These are phyloP conservation scores for Ustilago curta DNA, from an alignment of 1,284 basidiomycete genomes.

Conservation along the genomic window DNA sequence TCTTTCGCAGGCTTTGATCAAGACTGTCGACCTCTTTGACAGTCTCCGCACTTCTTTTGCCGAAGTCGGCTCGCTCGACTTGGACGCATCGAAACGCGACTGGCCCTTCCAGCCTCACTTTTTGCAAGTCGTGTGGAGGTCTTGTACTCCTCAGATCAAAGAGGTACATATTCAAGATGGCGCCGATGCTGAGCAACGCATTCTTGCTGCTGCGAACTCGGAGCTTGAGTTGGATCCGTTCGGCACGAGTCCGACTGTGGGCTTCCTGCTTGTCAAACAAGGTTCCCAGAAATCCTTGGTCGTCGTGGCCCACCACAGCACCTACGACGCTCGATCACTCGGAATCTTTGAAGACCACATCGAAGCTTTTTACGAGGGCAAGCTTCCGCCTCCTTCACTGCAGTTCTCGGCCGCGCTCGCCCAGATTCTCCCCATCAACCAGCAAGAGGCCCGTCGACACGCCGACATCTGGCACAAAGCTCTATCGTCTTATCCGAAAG, in stretches of 20 bases:
- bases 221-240: constrained; percentile 31
- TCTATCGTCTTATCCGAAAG: constrained; percentile 35
- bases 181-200: constrained; percentile 16
- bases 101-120: constrained; percentile 51
- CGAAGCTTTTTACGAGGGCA: constrained; percentile 32
- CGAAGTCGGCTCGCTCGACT: constrained; percentile 35
- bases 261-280: constrained; percentile 39
- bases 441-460: constrained; percentile 24
- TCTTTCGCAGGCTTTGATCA: constrained; percentile 35
- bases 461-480: constrained; percentile 37
- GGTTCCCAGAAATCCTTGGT: constrained; percentile 26
- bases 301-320: constrained; percentile 57
- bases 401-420: constrained; percentile 50
- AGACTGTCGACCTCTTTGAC: constrained; percentile 39
- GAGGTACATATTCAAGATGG: constrained; percentile 8
- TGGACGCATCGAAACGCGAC: neutral
- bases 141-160: constrained; percentile 15
- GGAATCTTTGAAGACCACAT: constrained; percentile 50
- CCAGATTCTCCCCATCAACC: constrained; percentile 49
- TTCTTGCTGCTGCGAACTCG: constrained; percentile 12
- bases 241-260: constrained; percentile 26
- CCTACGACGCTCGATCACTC: constrained; percentile 61
- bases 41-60: constrained; percentile 61
- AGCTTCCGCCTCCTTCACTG: constrained; percentile 13
- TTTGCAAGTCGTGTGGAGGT: constrained; percentile 46